Evolutionary conservation across 2,329 filamentous ascomycete species (phyloP), one percentile per base, ranked within the genome.

Genomic region (Mycosphaerelloides madeirae): DNA sequence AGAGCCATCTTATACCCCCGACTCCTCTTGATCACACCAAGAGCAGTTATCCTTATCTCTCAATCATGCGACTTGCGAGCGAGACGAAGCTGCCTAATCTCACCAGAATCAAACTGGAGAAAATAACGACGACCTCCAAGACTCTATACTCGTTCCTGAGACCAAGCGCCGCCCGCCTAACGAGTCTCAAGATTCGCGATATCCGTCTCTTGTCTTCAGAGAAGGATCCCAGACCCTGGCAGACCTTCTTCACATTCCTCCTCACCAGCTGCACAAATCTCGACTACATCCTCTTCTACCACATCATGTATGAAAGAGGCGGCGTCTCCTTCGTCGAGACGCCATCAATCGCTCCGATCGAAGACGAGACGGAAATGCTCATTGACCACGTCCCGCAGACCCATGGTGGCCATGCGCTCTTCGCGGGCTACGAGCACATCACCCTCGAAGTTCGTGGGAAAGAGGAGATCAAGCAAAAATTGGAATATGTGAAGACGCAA

Each of bases 121-220:
- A 58, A 38, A 36, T 62, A 29, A 54, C 49, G n/a, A 53, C 58
- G 3, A 51, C 52, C 7, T 43, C 58, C 6, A 7, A 31, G 2
- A 53, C 40, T 0, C 46, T 63, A 13, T 38, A 52, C 18, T 38
- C 43, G 6, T 52, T 62, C 25, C 48, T 62, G 3, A 18, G 15
- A 6, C 57, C 61, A 5, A 54, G 48, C 6, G 39, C 47, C 3
- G 1, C 22, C 2, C 38, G 34, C 7, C 49, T 62, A 1, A 55
- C 46, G 14, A 62, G 59, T 44, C 43, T 63, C 25, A 63, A 63
- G 36, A 33, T 63, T 20, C 54, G 59, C 20, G 54, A 62, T 43
- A 50, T 62, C 9, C 56, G 58, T 15, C 55, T 63, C 20, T 41
- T 62, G 0, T 44, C 53, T 29, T 47, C 45, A 35, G 18, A 29